Percentiles rank a stretch among this genome's conserved stretches.
phyloP scores from a whole-genome alignment of 805 yeast genomes.

The Starmerella floris region DNA sequence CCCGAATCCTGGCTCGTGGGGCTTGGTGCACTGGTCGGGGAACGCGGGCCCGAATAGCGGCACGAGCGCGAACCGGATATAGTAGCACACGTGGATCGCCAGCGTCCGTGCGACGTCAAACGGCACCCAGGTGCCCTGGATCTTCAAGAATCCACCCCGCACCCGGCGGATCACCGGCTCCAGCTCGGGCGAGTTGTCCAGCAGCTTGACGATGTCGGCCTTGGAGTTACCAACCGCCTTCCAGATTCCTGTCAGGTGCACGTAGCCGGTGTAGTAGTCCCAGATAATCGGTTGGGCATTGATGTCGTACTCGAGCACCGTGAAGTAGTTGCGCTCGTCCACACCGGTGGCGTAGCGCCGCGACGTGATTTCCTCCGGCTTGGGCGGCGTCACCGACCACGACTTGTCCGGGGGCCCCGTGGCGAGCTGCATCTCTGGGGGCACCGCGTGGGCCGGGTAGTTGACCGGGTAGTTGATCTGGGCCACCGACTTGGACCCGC shows the following conservation, averaged over 20 bases:
- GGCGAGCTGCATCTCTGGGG: slow-evolving; percentile 12
- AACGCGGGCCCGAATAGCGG: slow-evolving; percentile 70
- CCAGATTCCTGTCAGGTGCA: slow-evolving; percentile 82
- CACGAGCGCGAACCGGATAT: slow-evolving; percentile 57
- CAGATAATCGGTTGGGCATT: slow-evolving; percentile 68
- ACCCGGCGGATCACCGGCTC: slow-evolving; percentile 56
- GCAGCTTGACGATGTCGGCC: slow-evolving; percentile 62
- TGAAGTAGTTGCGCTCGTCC: slow-evolving; percentile 53
- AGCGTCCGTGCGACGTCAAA: slow-evolving; percentile 50
- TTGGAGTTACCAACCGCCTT: slow-evolving; percentile 55
- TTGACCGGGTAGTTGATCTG: slow-evolving; percentile 19
- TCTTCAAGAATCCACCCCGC: slow-evolving; percentile 80
- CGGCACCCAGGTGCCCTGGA: slow-evolving; percentile 92
- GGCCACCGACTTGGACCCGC: slow-evolving; percentile 1
- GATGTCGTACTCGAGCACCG: slow-evolving; percentile 59
- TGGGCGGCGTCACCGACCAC: slow-evolving; percentile 11
- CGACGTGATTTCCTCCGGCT: slow-evolving; percentile 14
- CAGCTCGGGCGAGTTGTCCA: slow-evolving; percentile 50
- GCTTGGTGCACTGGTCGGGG: slow-evolving; percentile 45
- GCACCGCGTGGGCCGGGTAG: slow-evolving; percentile 23
- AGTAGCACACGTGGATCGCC: slow-evolving; percentile 64
- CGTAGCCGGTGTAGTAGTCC: slow-evolving; percentile 76
- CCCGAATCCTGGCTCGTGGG: slow-evolving; percentile 52
- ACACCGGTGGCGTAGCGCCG: slow-evolving; percentile 53
- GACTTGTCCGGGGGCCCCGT: slow-evolving; percentile 11